Evolutionary conservation across 1,284 basidiomycete species (phyloP), one percentile per base, ranked within the genome.

Genomic region (Moniliella sp.): DNA sequence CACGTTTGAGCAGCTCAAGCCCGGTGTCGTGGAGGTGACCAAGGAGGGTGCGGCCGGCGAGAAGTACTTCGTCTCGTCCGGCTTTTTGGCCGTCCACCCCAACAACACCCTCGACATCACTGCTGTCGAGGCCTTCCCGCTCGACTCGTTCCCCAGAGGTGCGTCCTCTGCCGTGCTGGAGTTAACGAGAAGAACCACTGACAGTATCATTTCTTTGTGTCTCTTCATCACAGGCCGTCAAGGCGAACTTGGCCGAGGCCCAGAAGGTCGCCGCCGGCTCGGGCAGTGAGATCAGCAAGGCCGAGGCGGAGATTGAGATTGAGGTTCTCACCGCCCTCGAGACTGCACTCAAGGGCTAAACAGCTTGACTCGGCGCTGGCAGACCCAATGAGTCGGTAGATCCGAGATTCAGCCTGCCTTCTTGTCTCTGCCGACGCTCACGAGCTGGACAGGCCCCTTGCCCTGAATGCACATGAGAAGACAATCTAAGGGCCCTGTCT

Each of bases 61-160:
- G 44, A 57, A 53, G 38, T 54, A 44, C 45, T 59, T 57, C 39
- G 91, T 83, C 34, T 93, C 88, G 37, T 78, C 81, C 44, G 91
- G 91, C 39, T 94, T 99, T 61, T 86, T 91, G 35, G 93, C 79
- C 39, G 81, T 99, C 32, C 91, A 97, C 66, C 81, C 83, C 32
- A 84, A 86, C 69, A 99, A 94, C 72, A 75, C 72, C 50, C 69
- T 97, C 39, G 93, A 88, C 27, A 78, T 97, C 63, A 97, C 97
- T 65, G 83, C 78, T 40, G 76, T 97, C 34, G 91, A 97, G 69
- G n/a, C 80, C 41, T 88, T 84, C 52, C 75, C 81, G 28, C 67
- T 99, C 19, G 84, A 91, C 42, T 69, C 76, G 34, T 94, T 91
- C 83, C 2, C 48, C 69, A 13, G 83, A 88, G 69, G 81, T 80